Evolutionary conservation across 2,329 filamentous ascomycete genomes (phyloP).

Genomic region (Neopestalotiopsis clavispora): DNA sequence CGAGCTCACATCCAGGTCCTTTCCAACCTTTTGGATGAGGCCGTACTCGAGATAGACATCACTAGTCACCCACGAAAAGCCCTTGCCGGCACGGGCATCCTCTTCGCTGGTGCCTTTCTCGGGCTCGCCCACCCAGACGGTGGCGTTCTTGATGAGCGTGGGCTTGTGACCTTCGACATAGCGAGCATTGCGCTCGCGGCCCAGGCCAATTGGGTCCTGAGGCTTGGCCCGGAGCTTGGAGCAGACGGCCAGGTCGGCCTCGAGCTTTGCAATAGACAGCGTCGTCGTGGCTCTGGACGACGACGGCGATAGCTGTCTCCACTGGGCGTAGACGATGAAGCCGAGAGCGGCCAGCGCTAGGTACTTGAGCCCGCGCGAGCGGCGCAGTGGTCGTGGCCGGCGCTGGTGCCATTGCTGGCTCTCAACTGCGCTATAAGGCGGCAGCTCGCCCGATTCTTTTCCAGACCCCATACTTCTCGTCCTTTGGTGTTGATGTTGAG

Average conservation of each 20-base stretch:
- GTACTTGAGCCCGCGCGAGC: constrained; percentile 49
- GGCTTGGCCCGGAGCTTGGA: constrained; percentile 59
- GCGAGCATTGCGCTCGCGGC: constrained; percentile 64
- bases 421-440: constrained; percentile 46
- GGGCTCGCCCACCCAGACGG: constrained; percentile 70
- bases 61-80: constrained; percentile 63
- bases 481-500: not conserved
- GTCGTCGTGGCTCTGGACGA: constrained; percentile 18
- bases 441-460: constrained; percentile 43
- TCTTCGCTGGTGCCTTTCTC: constrained; percentile 52
- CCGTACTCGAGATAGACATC: constrained; percentile 67
- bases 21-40: constrained; percentile 59
- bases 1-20: constrained; percentile 31
- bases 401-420: constrained; percentile 31
- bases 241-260: constrained; percentile 60
- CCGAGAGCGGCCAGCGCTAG: constrained; percentile 51
- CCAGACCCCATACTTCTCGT: constrained; percentile 36
- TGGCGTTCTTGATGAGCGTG: constrained; percentile 69
- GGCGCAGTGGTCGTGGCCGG: constrained; percentile 40
- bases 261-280: constrained; percentile 58
- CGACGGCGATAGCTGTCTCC: constrained; percentile 42
- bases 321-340: constrained; percentile 56
- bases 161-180: constrained; percentile 63
- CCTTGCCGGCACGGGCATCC: constrained; percentile 61
- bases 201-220: constrained; percentile 57